Percentiles rank a stretch among this genome's conserved stretches.
Evolutionary conservation across 2,329 filamentous ascomycete genomes (phyloP).

Genomic region (Neofusicoccum parvum): DNA sequence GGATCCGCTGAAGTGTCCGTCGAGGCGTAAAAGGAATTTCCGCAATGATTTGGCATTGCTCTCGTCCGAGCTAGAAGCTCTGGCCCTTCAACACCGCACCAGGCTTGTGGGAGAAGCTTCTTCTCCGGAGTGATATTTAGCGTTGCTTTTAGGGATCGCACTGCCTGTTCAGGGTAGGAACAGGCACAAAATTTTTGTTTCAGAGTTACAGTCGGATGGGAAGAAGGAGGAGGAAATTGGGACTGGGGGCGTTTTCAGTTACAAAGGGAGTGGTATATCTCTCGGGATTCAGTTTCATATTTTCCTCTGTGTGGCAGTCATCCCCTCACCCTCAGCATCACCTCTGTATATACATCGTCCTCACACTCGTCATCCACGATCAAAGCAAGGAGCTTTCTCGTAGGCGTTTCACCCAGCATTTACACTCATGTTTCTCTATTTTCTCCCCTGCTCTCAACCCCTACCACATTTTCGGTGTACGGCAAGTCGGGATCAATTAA

Average conservation of each 20-base stretch:
- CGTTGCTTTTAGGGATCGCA: background rate
- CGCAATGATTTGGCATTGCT: background rate
- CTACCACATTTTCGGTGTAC: background rate
- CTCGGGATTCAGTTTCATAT: background rate
- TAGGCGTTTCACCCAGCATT: no score
- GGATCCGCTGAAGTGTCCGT: constrained; percentile 10
- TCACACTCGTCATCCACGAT: background rate
- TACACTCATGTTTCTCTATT: background rate
- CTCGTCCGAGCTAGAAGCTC: background rate
- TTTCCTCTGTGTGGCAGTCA: background rate
- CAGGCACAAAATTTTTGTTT: background rate
- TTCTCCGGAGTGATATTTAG: background rate
- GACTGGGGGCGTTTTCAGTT: background rate
- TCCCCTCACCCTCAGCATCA: background rate
- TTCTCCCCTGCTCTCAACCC: background rate
- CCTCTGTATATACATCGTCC: background rate
- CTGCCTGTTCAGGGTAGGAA: background rate
- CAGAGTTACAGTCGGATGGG: background rate
- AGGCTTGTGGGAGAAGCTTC: background rate
- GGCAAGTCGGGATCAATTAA: background rate
- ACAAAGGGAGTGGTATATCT: background rate
- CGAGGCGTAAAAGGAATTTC: background rate
- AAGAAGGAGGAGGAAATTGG: background rate
- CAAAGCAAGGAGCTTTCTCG: background rate
- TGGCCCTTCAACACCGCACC: background rate